Conservation (phyloP, 2,329 filamentous ascomycete genomes). For the Verticillium isaacii region DNA sequence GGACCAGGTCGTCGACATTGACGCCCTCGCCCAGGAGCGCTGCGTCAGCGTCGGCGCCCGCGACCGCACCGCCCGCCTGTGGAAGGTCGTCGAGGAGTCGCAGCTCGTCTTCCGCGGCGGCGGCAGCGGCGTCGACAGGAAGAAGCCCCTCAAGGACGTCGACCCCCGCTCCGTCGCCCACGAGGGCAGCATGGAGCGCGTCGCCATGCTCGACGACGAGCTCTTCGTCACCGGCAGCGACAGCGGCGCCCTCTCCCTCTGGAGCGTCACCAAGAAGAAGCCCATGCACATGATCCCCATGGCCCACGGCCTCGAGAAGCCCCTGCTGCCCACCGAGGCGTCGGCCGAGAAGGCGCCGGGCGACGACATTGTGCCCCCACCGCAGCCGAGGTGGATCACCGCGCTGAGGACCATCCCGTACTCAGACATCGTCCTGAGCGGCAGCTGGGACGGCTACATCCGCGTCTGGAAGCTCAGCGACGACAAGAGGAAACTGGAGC, state of each 20-base stretch:
- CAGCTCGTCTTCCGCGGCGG: slow-evolving; percentile 94
- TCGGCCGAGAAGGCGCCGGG: slow-evolving; percentile 68
- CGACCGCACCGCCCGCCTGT: slow-evolving; percentile 85
- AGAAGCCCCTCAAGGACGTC: slow-evolving; percentile 27
- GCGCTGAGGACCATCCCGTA: slow-evolving; percentile 82
- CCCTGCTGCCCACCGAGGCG: slow-evolving; percentile 61
- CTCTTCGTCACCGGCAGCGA: slow-evolving; percentile 92
- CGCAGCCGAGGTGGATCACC: slow-evolving; percentile 83
- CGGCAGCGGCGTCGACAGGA: slow-evolving; percentile 50
- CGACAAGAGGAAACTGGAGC: slow-evolving; percentile 75
- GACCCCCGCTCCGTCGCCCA: slow-evolving; percentile 52
- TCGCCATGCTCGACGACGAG: slow-evolving; percentile 83
- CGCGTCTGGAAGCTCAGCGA: slow-evolving; percentile 80
- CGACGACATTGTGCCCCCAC: slow-evolving; percentile 52
- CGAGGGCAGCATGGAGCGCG: slow-evolving; percentile 85
- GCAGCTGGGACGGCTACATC: slow-evolving; percentile 90
- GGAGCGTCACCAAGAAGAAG: slow-evolving; percentile 93
- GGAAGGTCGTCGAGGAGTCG: slow-evolving; percentile 94
- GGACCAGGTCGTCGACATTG: slow-evolving; percentile 80
- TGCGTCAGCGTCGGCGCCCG: slow-evolving; percentile 88
- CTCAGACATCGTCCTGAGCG: slow-evolving; percentile 83
- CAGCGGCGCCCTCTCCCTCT: slow-evolving; percentile 80
- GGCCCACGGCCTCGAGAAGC: slow-evolving; percentile 80
- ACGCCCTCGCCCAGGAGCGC: slow-evolving; percentile 77
- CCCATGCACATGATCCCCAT: slow-evolving; percentile 73